Evolutionary conservation across 192 early-diverging fungal species (phyloP).

Genomic region (Coemansia sp.): DNA sequence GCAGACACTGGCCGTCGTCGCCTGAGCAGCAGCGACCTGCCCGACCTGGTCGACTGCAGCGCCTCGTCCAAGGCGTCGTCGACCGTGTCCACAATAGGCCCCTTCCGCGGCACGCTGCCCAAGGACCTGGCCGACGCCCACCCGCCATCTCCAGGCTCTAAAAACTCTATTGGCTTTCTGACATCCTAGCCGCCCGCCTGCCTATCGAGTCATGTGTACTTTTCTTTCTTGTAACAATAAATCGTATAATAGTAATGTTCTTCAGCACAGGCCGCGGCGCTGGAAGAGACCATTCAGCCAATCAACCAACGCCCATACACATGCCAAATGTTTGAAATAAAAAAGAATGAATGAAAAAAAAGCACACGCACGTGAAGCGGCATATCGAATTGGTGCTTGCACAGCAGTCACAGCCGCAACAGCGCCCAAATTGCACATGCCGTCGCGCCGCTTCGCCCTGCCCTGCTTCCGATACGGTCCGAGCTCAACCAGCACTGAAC

Average conservation of each 20-base stretch:
- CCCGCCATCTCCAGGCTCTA: slow-evolving; percentile 4
- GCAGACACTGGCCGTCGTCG: neutral
- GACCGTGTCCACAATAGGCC: slow-evolving; percentile 11
- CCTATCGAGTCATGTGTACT: no score
- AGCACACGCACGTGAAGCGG: neutral
- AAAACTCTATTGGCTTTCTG: slow-evolving; percentile 46
- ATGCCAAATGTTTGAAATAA: no score
- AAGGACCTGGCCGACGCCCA: slow-evolving; percentile 8
- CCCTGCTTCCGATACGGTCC: neutral
- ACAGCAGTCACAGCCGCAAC: neutral
- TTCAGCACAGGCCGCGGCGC: neutral
- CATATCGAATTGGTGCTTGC: neutral
- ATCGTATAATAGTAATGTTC: neutral
- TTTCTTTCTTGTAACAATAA: no score
- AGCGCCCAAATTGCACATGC: neutral
- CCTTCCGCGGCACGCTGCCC: slow-evolving; percentile 7
- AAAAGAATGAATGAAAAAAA: no score
- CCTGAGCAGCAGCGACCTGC: slow-evolving; percentile 13
- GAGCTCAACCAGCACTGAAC: neutral
- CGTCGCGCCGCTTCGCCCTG: neutral
- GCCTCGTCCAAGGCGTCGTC: slow-evolving; percentile 23
- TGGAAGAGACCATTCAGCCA: neutral
- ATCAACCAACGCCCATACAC: no score
- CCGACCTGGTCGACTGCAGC: slow-evolving; percentile 8
- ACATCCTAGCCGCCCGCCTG: slow-evolving; percentile 16